These are phyloP conservation scores for Lasiodiplodia sp. DNA, from an alignment of 2,329 filamentous ascomycete species.

Conservation along the genomic window DNA sequence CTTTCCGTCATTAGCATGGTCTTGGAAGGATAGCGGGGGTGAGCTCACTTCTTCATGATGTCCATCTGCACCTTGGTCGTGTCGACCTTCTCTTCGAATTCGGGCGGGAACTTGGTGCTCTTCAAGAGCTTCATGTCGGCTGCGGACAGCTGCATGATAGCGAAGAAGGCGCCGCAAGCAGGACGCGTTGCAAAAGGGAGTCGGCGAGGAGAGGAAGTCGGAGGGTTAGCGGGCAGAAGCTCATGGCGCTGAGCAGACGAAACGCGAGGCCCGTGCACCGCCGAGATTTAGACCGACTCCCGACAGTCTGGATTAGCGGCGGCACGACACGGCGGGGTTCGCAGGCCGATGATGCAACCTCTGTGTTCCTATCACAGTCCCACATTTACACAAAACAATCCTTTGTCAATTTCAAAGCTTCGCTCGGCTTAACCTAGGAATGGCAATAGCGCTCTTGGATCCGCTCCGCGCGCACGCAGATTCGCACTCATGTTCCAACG, in stretches of 20 bases:
- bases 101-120: slow-evolving; percentile 90
- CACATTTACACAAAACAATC: neutral
- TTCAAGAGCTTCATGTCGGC: slow-evolving; percentile 89
- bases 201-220: slow-evolving; percentile 3
- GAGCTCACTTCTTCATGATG: slow-evolving; percentile 91
- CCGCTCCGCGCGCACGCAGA: neutral
- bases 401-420: slow-evolving; percentile 7
- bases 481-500: slow-evolving; percentile 19
- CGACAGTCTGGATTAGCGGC: slow-evolving; percentile 10
- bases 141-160: slow-evolving; percentile 72
- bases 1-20: slow-evolving; percentile 54
- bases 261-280: slow-evolving; percentile 6
- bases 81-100: slow-evolving; percentile 96
- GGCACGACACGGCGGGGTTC: slow-evolving; percentile 22
- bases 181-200: neutral
- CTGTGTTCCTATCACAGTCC: neutral
- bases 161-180: slow-evolving; percentile 5
- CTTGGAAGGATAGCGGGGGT: neutral
- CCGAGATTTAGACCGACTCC: slow-evolving; percentile 20
- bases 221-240: slow-evolving; percentile 22
- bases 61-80: slow-evolving; percentile 97
- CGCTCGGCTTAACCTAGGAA: neutral
- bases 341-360: slow-evolving; percentile 12
- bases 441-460: neutral
- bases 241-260: slow-evolving; percentile 10